phyloP scores from a whole-genome alignment of 345 rosid genomes.

The Eucalyptus erythrocorys region DNA sequence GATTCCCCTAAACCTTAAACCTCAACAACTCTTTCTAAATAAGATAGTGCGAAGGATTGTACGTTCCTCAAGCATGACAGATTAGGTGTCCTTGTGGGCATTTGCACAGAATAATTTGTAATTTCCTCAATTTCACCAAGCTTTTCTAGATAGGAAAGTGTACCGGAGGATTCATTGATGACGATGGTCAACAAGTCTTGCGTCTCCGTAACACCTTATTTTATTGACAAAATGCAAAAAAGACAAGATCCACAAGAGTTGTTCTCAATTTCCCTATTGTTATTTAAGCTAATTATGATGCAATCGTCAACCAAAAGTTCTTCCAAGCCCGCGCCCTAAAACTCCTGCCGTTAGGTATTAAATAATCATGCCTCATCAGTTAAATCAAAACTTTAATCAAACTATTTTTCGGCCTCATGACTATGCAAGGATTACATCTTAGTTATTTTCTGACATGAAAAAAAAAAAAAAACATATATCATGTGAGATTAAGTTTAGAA shows the following conservation, averaged over 20 bases:
- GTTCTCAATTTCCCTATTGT: background rate
- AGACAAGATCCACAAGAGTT: background rate
- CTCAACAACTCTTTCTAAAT: too few species aligned
- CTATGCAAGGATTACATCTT: background rate
- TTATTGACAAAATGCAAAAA: background rate
- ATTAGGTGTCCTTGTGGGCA: background rate
- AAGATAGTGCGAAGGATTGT: background rate
- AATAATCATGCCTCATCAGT: background rate
- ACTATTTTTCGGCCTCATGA: background rate
- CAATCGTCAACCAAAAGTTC: background rate
- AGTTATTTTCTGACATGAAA: background rate
- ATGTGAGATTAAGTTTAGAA: background rate
- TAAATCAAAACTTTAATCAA: too few species aligned
- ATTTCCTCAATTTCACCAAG: background rate
- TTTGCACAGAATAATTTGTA: background rate
- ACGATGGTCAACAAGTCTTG: background rate
- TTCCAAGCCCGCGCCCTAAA: background rate
- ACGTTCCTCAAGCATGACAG: background rate
- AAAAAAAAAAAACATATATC: too few species aligned
- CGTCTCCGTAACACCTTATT: background rate
- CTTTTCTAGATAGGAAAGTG: background rate
- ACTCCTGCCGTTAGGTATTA: background rate
- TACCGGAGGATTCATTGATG: background rate
- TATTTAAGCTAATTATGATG: background rate
- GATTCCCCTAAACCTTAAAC: background rate